Conservation (phyloP, 495 filamentous ascomycete genomes). For the Penicillium malachiteum region DNA sequence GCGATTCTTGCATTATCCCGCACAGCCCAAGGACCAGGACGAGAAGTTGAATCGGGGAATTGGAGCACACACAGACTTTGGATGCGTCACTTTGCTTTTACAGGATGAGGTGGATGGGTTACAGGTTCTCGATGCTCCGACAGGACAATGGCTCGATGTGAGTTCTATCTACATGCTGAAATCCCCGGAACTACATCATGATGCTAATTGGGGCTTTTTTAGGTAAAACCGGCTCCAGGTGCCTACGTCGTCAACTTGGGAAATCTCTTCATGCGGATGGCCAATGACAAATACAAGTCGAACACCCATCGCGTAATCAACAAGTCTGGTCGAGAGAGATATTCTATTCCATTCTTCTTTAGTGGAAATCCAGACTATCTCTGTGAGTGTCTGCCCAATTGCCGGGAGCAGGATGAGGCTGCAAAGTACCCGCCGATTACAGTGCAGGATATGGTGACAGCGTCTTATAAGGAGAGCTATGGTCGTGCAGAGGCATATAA, state of each 20-base stretch:
- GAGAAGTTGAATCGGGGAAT: constrained; percentile 39
- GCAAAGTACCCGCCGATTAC: constrained; percentile 52
- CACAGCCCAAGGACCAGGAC: constrained; percentile 40
- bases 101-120: constrained; percentile 49
- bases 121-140: constrained; percentile 52
- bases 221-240: constrained; percentile 48
- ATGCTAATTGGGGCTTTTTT: background rate
- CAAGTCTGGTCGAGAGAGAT: constrained; percentile 46
- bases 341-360: constrained; percentile 64
- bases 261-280: constrained; percentile 60
- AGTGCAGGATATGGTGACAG: constrained; percentile 35
- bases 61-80: constrained; percentile 50
- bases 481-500: constrained; percentile 37
- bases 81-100: constrained; percentile 44
- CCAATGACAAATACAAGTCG: constrained; percentile 56
- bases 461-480: constrained; percentile 35
- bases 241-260: constrained; percentile 57
- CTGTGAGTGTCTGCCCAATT: constrained; percentile 55
- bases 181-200: background rate
- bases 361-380: constrained; percentile 54
- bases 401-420: constrained; percentile 32
- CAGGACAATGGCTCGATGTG: constrained; percentile 45
- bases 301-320: constrained; percentile 55
- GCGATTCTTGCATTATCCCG: constrained; percentile 44
- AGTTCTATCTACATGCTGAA: constrained; percentile 10